These are phyloP conservation scores for Arthrocladium fulminans DNA, from an alignment of 2,329 filamentous ascomycete genomes.

Conservation along the genomic window DNA sequence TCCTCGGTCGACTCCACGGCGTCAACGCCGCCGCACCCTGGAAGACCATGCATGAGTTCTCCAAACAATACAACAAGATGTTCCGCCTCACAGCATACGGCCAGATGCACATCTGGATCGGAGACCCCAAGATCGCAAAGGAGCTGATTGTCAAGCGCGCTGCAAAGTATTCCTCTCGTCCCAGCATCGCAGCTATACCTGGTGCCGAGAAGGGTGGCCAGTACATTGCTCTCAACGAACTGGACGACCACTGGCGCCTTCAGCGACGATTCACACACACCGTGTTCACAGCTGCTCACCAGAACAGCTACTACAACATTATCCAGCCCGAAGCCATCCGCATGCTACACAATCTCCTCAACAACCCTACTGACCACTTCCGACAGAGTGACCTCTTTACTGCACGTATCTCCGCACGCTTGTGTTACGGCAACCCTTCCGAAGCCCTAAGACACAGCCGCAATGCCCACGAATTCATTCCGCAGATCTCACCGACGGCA, in stretches of 20 bases:
- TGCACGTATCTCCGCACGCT: slow-evolving; percentile 8
- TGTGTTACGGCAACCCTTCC: slow-evolving; percentile 11
- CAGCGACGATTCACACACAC: slow-evolving; percentile 16
- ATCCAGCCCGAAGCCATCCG: slow-evolving; percentile 12
- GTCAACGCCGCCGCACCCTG: slow-evolving; percentile 14
- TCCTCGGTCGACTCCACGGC: slow-evolving; percentile 14
- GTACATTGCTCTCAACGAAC: slow-evolving; percentile 14
- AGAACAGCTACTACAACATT: slow-evolving; percentile 12
- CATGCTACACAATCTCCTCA: slow-evolving; percentile 13
- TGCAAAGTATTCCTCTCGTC: slow-evolving; percentile 15
- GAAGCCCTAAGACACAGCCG: slow-evolving; percentile 10
- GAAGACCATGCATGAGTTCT: slow-evolving; percentile 14
- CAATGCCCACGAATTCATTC: slow-evolving; percentile 14
- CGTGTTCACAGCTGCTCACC: slow-evolving; percentile 10
- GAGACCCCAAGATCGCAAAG: slow-evolving; percentile 13
- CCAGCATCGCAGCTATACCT: slow-evolving; percentile 13
- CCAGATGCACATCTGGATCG: slow-evolving; percentile 17
- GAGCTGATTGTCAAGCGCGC: slow-evolving; percentile 15
- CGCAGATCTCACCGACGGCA: slow-evolving; percentile 14
- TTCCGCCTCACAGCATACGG: slow-evolving; percentile 15
- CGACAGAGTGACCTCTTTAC: slow-evolving; percentile 12
- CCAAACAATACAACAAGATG: slow-evolving; percentile 13
- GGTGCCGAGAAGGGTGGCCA: slow-evolving; percentile 11
- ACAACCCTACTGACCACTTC: slow-evolving; percentile 14
- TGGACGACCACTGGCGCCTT: slow-evolving; percentile 15